Evolutionary conservation across 345 rosid genomes (phyloP).

Genomic region (Eucalyptus regnans): DNA sequence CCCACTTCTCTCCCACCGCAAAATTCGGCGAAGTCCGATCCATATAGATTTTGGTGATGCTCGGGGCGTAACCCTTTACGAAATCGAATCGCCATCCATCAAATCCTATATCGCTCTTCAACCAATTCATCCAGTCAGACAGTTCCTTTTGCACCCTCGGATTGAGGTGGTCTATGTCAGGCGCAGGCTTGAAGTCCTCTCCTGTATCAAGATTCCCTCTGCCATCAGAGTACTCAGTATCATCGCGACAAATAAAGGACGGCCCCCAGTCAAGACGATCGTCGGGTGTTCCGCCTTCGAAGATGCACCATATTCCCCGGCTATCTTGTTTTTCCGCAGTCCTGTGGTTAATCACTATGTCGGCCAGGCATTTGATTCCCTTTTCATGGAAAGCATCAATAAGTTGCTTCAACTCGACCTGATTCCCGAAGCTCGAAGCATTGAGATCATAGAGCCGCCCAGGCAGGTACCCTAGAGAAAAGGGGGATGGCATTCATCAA

Average conservation of each 20-base stretch:
- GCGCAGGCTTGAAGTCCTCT: slow-evolving; percentile 27
- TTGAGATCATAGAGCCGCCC: slow-evolving; percentile 75
- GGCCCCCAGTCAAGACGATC: slow-evolving; percentile 86
- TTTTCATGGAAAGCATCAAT: slow-evolving; percentile 31
- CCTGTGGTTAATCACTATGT: slow-evolving; percentile 80
- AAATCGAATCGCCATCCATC: slow-evolving; percentile 77
- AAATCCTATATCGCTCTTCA: slow-evolving; percentile 63
- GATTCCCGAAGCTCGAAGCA: slow-evolving; percentile 64
- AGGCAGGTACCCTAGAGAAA: slow-evolving; percentile 64
- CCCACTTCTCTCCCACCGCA: slow-evolving; percentile 88
- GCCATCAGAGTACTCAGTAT: slow-evolving; percentile 37
- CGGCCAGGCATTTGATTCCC: slow-evolving; percentile 71
- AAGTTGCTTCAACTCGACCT: slow-evolving; percentile 36
- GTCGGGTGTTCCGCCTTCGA: slow-evolving; percentile 83
- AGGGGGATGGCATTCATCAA: background rate
- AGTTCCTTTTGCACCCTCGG: slow-evolving; percentile 48
- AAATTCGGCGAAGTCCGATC: slow-evolving; percentile 45
- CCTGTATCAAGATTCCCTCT: slow-evolving; percentile 68
- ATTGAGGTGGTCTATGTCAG: slow-evolving; percentile 84
- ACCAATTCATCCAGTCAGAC: slow-evolving; percentile 91
- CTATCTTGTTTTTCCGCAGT: slow-evolving; percentile 64
- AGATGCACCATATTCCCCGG: slow-evolving; percentile 51
- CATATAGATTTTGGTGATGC: slow-evolving; percentile 40
- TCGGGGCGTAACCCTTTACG: slow-evolving; percentile 53
- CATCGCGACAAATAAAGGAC: slow-evolving; percentile 47